A percentile compares a stretch with the other conserved stretches of the same genome.
phyloP scores from a whole-genome alignment of 306 rosid genomes.

The Astragalus membranaceus region DNA sequence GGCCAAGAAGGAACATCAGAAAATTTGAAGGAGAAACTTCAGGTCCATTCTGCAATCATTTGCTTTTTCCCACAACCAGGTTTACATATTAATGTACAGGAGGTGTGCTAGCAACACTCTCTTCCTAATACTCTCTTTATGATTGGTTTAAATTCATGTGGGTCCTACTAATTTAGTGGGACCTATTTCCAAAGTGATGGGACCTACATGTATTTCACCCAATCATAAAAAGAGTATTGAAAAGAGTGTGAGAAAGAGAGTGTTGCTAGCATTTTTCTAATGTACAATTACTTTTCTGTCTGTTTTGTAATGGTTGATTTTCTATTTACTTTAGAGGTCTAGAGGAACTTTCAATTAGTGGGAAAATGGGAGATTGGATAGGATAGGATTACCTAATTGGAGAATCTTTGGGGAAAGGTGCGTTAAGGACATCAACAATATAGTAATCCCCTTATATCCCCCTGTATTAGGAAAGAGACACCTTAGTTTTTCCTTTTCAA shows the following conservation, averaged over 20 bases:
- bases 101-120: no score
- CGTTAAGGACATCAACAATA: background rate
- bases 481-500: background rate
- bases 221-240: no score
- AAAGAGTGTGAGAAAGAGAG: no score
- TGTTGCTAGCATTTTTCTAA: no score
- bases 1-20: conserved; percentile 43
- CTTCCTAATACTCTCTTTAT: no score
- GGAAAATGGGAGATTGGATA: background rate
- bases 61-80: background rate
- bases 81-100: background rate
- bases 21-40: conserved; percentile 64
- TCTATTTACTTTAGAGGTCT: background rate
- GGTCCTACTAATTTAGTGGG: no score
- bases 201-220: no score
- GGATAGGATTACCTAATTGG: background rate
- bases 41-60: conserved; percentile 45
- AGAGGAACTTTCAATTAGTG: conserved; percentile 9
- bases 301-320: conserved; percentile 1
- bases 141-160: no score
- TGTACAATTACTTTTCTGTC: background rate
- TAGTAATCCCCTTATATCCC: background rate
- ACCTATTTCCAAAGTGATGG: no score
- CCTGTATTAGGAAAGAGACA: background rate
- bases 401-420: background rate